Evolutionary conservation across 495 filamentous ascomycete genomes (phyloP).

Genomic region (Trichoderma erinaceum): DNA sequence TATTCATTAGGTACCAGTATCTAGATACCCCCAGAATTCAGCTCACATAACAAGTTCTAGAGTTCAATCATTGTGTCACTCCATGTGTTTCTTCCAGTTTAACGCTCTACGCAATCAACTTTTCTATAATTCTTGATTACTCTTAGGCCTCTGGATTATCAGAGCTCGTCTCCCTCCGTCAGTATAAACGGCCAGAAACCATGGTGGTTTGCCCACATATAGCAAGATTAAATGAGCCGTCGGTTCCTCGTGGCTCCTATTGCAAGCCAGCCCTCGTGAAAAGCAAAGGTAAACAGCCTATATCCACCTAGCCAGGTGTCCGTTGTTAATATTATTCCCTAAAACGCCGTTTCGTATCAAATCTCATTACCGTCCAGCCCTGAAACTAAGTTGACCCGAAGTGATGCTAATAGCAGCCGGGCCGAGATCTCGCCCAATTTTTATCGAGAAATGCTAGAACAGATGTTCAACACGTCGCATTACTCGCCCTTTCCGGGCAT

Average conservation of each 20-base stretch:
- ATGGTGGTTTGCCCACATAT: not conserved
- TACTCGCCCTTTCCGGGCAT: slow-evolving; percentile 49
- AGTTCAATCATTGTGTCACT: too few relatives aligned
- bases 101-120: not conserved
- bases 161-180: not conserved
- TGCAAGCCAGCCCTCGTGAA: too few relatives aligned
- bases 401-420: not conserved
- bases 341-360: not conserved
- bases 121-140: not conserved
- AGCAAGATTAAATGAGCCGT: not conserved
- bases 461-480: not conserved
- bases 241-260: not conserved
- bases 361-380: not conserved
- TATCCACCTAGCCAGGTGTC: not conserved
- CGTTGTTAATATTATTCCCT: not conserved
- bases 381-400: not conserved
- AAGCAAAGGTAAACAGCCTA: not conserved
- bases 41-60: too few relatives aligned
- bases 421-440: not conserved
- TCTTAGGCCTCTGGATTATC: not conserved
- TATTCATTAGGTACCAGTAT: too few relatives aligned
- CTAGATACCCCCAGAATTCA: too few relatives aligned
- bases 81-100: not conserved
- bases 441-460: not conserved
- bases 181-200: not conserved